A percentile compares a stretch with the other conserved stretches of the same genome.
phyloP scores from a whole-genome alignment of 2,329 filamentous ascomycete genomes.

The Clonostachys rosea region DNA sequence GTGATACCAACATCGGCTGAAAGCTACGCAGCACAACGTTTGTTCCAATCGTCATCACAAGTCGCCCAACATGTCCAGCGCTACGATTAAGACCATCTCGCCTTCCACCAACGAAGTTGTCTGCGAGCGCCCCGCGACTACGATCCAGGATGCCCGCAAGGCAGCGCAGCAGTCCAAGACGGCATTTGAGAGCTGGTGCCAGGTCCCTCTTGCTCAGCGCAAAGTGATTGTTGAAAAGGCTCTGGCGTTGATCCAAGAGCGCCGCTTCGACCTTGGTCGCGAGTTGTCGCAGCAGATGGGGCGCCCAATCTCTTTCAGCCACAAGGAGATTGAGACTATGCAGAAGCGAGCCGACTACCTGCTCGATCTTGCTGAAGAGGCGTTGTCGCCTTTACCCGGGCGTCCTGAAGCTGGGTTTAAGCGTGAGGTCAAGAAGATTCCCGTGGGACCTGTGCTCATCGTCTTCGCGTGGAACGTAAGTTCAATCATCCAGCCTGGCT shows the following conservation, averaged over 20 bases:
- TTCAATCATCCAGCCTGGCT: slow-evolving; percentile 3
- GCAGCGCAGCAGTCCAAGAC: slow-evolving; percentile 39
- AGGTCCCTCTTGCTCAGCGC: slow-evolving; percentile 69
- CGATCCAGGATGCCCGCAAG: slow-evolving; percentile 48
- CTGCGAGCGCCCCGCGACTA: slow-evolving; percentile 55
- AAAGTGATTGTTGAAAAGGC: slow-evolving; percentile 80
- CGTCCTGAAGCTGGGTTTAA: slow-evolving; percentile 85
- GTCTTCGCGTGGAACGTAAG: slow-evolving; percentile 96
- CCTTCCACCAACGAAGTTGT: slow-evolving; percentile 64
- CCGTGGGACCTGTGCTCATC: slow-evolving; percentile 81
- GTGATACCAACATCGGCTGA: no score
- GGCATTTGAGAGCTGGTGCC: slow-evolving; percentile 73
- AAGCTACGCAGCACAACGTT: not conserved
- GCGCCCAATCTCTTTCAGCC: slow-evolving; percentile 81
- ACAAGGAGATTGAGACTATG: slow-evolving; percentile 79
- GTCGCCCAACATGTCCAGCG: slow-evolving; percentile 1
- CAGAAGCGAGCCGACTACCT: slow-evolving; percentile 83
- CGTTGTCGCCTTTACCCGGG: slow-evolving; percentile 74
- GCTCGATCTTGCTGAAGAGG: slow-evolving; percentile 75
- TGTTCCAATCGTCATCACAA: not conserved
- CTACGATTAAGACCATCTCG: slow-evolving; percentile 50
- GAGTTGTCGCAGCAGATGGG: slow-evolving; percentile 96
- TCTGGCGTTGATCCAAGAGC: slow-evolving; percentile 62
- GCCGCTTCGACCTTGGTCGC: slow-evolving; percentile 74
- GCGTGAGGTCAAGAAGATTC: slow-evolving; percentile 82